A percentile compares a stretch with the other conserved stretches of the same genome.
Evolutionary conservation across 169 alveolate genomes (phyloP).

Genomic region (Amoebophrya sp.): DNA sequence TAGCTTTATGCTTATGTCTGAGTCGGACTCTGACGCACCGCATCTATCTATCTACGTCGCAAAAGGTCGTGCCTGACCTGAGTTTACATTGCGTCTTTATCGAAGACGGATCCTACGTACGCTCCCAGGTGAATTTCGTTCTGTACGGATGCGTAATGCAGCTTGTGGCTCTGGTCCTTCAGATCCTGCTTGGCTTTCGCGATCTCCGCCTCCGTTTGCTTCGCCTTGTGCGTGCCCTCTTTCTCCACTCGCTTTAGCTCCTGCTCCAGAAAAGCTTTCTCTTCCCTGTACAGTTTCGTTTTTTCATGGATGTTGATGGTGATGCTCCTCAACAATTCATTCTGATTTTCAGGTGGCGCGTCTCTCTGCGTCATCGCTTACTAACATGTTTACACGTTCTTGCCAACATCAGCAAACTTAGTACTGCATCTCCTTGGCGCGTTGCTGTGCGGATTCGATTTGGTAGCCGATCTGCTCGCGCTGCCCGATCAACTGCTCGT

Average conservation of each 20-base stretch:
- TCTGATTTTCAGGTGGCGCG: no score
- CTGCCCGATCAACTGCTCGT: not conserved
- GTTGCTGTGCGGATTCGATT: not conserved
- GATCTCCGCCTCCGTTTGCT: not conserved
- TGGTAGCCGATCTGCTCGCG: not conserved
- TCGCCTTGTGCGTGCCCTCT: not conserved
- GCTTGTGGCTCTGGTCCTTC: not conserved
- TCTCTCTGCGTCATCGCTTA: no score
- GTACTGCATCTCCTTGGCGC: not conserved
- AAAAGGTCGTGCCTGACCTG: no score
- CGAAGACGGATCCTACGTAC: not conserved
- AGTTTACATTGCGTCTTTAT: no score
- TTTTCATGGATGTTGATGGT: no score
- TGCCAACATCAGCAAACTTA: no score
- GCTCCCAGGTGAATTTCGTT: not conserved
- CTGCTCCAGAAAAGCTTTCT: not conserved
- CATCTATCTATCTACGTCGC: no score
- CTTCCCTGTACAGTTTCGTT: not conserved
- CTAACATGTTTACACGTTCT: no score
- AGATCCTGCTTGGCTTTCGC: not conserved
- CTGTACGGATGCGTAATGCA: not conserved
- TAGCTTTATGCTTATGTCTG: no score
- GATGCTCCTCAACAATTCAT: no score
- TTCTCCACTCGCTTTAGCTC: not conserved
- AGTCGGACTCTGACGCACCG: no score